Percentiles rank a stretch among this genome's conserved stretches.
These are phyloP conservation scores for Stereum hirsutum DNA, from an alignment of 1,284 basidiomycete species.

Conservation along the genomic window DNA sequence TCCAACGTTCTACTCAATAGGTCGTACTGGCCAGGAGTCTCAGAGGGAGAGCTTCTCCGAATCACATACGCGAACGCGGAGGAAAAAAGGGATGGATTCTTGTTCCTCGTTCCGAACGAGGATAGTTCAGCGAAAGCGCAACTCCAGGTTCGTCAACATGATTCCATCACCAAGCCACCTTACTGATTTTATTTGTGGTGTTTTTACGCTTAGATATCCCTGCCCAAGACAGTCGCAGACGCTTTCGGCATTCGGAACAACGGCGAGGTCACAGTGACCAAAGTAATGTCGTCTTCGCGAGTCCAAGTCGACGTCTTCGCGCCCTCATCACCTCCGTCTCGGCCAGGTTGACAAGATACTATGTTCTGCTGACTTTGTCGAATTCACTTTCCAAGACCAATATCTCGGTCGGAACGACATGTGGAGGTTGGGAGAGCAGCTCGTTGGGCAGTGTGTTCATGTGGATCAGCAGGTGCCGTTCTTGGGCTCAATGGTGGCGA, in stretches of 20 bases:
- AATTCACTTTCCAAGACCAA: constrained; percentile 87
- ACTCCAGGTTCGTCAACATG: constrained; percentile 40
- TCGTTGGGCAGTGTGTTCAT: constrained; percentile 72
- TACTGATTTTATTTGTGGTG: neutral
- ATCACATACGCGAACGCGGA: constrained; percentile 37
- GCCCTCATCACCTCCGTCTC: constrained; percentile 7
- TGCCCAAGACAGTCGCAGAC: constrained; percentile 62
- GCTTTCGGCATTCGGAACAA: constrained; percentile 64
- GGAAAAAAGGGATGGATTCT: constrained; percentile 39
- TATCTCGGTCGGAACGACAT: constrained; percentile 90
- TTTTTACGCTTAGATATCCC: constrained; percentile 65
- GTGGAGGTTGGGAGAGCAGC: constrained; percentile 77
- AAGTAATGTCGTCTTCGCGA: constrained; percentile 31
- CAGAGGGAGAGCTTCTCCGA: constrained; percentile 61
- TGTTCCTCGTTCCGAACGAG: constrained; percentile 58
- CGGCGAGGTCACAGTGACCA: constrained; percentile 59
- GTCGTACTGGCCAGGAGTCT: constrained; percentile 64
- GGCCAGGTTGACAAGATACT: constrained; percentile 55
- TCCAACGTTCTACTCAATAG: constrained; percentile 58
- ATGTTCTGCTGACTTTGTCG: constrained; percentile 73
- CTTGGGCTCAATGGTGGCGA: constrained; percentile 71
- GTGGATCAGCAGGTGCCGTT: constrained; percentile 67
- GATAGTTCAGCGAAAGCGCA: constrained; percentile 51
- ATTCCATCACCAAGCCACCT: neutral
- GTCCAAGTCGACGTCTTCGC: constrained; percentile 1